Conservation (phyloP, 352 stramenopile species). For the Phytophthora crassamura region DNA sequence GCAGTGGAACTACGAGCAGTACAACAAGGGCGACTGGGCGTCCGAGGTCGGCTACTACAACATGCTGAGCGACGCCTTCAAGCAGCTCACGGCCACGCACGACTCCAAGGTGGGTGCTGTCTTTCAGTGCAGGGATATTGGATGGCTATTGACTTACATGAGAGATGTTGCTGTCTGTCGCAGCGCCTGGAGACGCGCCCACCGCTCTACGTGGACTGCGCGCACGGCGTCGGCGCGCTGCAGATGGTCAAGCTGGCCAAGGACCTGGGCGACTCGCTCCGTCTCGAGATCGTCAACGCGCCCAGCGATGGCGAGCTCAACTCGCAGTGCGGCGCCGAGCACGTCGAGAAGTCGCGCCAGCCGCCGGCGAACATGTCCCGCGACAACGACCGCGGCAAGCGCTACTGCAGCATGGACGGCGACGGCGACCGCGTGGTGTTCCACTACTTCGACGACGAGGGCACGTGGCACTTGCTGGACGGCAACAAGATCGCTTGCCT, state of each 20-base stretch:
- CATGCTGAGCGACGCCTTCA: constrained; percentile 94
- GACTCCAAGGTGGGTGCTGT: constrained; percentile 68
- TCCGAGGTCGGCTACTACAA: constrained; percentile 96
- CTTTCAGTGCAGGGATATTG: not conserved
- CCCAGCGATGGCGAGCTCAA: constrained; percentile 94
- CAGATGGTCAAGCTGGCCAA: constrained; percentile 83
- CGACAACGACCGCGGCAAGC: constrained; percentile 74
- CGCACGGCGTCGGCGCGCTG: constrained; percentile 92
- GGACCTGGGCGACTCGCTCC: constrained; percentile 80
- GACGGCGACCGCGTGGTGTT: constrained; percentile 99
- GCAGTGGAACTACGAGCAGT: constrained; percentile 90
- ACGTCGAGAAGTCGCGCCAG: constrained; percentile 95
- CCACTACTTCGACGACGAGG: constrained; percentile 90
- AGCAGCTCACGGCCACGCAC: constrained; percentile 82
- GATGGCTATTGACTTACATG: constrained; percentile 7
- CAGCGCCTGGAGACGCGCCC: constrained; percentile 80
- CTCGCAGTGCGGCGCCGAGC: constrained; percentile 96
- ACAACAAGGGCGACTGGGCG: constrained; percentile 89
- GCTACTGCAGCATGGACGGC: constrained; percentile 96
- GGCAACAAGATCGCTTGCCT: constrained; percentile 99
- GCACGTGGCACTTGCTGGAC: constrained; percentile 92
- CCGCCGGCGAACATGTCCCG: constrained; percentile 71
- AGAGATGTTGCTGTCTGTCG: not conserved
- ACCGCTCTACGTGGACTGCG: constrained; percentile 93
- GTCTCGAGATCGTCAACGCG: constrained; percentile 84